A percentile compares a stretch with the other conserved stretches of the same genome.
Conservation (phyloP, 495 filamentous ascomycete species). For the Neurospora sp. region DNA sequence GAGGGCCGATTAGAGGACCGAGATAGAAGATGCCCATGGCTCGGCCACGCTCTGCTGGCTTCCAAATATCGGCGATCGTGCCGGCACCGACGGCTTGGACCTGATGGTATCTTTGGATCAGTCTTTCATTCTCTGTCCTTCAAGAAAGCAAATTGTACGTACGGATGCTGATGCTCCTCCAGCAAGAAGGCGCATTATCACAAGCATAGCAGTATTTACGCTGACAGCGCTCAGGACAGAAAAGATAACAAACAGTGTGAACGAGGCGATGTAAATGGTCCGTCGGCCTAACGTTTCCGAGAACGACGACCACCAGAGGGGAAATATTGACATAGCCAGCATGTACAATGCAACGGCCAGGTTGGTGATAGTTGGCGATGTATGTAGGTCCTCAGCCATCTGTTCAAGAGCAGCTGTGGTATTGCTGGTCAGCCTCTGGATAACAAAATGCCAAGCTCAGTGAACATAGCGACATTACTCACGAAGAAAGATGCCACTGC, state of each 20-base stretch:
- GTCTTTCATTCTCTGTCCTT: background rate
- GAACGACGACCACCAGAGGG: constrained; percentile 91
- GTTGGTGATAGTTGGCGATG: constrained; percentile 65
- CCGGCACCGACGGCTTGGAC: constrained; percentile 92
- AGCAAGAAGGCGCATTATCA: constrained; percentile 71
- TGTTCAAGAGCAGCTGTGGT: constrained; percentile 57
- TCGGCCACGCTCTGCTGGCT: constrained; percentile 61
- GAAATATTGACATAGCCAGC: constrained; percentile 83
- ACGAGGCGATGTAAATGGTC: constrained; percentile 78
- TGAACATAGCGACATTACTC: constrained; percentile 24
- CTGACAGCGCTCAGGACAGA: constrained; percentile 63
- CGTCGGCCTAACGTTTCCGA: constrained; percentile 75
- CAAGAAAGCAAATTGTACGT: background rate
- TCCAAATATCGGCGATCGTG: constrained; percentile 90
- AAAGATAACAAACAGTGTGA: constrained; percentile 70
- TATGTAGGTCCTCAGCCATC: constrained; percentile 54
- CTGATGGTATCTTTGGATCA: background rate
- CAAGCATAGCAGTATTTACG: constrained; percentile 71
- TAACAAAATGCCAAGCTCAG: background rate
- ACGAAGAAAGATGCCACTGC: constrained; percentile 79
- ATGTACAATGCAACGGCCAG: constrained; percentile 80
- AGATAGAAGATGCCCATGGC: constrained; percentile 95
- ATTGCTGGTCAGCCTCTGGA: background rate
- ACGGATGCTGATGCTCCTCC: constrained; percentile 71
- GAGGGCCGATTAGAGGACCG: constrained; percentile 75